These are phyloP conservation scores for Penicillium desertorum DNA, from an alignment of 495 filamentous ascomycete species.

Conservation along the genomic window DNA sequence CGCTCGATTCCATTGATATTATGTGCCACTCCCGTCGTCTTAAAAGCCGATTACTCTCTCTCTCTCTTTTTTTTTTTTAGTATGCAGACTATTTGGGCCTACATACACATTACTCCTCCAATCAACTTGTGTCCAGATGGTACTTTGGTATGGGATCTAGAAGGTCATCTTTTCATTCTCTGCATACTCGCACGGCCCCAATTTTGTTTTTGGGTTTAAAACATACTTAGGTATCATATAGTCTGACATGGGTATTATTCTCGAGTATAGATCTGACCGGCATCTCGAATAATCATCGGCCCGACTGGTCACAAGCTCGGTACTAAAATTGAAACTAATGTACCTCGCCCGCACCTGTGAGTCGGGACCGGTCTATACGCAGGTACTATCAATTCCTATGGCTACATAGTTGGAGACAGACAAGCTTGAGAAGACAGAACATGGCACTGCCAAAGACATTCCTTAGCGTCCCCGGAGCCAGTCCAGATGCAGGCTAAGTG, in stretches of 20 bases:
- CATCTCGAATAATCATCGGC: constrained; percentile 11
- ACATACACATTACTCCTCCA: neutral
- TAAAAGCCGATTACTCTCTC: neutral
- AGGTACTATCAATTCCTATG: constrained; percentile 9
- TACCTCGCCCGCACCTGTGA: neutral
- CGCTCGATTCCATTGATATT: constrained; percentile 2
- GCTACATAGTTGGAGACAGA: neutral
- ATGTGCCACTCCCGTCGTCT: constrained; percentile 4
- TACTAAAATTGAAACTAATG: constrained; percentile 11
- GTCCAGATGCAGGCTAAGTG: constrained; percentile 13
- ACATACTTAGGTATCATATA: neutral
- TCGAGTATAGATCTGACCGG: neutral
- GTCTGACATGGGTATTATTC: neutral
- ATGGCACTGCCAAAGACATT: constrained; percentile 3
- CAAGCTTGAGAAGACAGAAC: neutral
- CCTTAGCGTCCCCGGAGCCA: constrained; percentile 6
- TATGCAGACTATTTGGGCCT: neutral
- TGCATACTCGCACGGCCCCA: constrained; percentile 4
- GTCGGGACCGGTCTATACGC: constrained; percentile 12
- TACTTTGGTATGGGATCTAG: neutral
- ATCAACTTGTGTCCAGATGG: neutral
- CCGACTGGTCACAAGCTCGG: constrained; percentile 6
- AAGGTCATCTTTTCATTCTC: neutral
- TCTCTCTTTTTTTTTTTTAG: neutral
- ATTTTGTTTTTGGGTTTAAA: neutral